Base-by-base conservation (phyloP, 192 early-diverging fungal species). In the Coemansia aciculifera region DNA sequence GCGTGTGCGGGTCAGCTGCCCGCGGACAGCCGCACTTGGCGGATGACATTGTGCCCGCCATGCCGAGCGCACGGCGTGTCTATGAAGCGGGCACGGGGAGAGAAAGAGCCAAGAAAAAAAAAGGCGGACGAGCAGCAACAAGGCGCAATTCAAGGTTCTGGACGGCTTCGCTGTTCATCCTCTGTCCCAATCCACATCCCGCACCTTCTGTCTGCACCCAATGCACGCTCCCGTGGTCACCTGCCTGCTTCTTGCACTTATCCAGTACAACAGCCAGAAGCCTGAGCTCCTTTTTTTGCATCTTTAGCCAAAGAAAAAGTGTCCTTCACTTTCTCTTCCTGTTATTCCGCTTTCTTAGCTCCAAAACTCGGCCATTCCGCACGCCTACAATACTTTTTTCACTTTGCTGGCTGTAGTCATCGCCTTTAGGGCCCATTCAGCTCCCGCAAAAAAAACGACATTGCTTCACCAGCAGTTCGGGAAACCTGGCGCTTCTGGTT, bases 71-170 rank as follows among this genome's bases (percentile, higher is more conserved):
- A 57, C 54, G 54, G 54, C 54, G 54, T 57, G 54, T 57, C 54
- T 57, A 57, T 57, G 54, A 57, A 57, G 54, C 54, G 54, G 54
- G 54, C 54, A 57, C 54, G 54, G 54, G 54, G 54, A 57, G 54
- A 57, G 31, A 23, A n/a, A n/a, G 39, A 40, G 39, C 46, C n/a
- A 48, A 48, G 19, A 44, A 44, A 44, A 44, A 17, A n/a, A 27
- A 54, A 54, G 24, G 31, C 27, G 31, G 6, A 32, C 27, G 54
- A 17, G 27, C 54, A 17, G 27, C 54, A 31, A 34, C 24, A 66
- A 67, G 57, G 60, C 40, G 62, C 52, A 60, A 73, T 79, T 79
- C 78, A 74, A 63, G 49, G 78, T 79, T 79, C 78, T 79, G 69
- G 46, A 74, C 72, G 51, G 67, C 61, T 79, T 79, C 78, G 66